Conservation (phyloP, 192 early-diverging fungal species). For the Backusella sp. region DNA sequence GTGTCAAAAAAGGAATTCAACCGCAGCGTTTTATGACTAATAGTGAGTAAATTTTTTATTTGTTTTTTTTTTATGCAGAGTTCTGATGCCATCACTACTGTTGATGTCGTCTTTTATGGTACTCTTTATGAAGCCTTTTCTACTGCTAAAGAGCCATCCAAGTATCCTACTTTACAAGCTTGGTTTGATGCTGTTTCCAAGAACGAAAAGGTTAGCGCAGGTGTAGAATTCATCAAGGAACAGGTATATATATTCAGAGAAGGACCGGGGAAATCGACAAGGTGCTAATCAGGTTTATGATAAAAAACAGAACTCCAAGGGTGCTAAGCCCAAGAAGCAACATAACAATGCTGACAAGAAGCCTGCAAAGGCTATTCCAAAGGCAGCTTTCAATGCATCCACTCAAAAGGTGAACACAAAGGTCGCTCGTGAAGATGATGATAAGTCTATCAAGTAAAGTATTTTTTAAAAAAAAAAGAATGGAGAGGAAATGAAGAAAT, state of each 20-base stretch:
- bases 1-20: background rate
- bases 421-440: background rate
- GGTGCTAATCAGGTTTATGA: background rate
- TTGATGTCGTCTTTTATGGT: conserved; percentile 28
- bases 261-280: background rate
- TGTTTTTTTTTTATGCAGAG: conserved; percentile 9
- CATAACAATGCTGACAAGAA: conserved; percentile 11
- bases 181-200: conserved; percentile 21
- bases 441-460: conserved; percentile 4
- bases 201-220: background rate
- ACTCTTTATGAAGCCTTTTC: conserved; percentile 23
- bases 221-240: conserved; percentile 14
- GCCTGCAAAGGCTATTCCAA: background rate
- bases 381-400: conserved; percentile 11
- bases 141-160: conserved; percentile 6
- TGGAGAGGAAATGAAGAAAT: background rate
- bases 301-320: conserved; percentile 8
- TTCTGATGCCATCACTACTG: background rate
- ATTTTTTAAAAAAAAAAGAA: background rate
- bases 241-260: conserved; percentile 17
- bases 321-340: conserved; percentile 21
- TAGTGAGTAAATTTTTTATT: background rate
- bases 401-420: conserved; percentile 27
- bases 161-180: conserved; percentile 17
- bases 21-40: background rate